Percentiles rank a stretch among this genome's conserved stretches.
Evolutionary conservation across 2,329 filamentous ascomycete species (phyloP).

Genomic region (Cladosporium sp.): DNA sequence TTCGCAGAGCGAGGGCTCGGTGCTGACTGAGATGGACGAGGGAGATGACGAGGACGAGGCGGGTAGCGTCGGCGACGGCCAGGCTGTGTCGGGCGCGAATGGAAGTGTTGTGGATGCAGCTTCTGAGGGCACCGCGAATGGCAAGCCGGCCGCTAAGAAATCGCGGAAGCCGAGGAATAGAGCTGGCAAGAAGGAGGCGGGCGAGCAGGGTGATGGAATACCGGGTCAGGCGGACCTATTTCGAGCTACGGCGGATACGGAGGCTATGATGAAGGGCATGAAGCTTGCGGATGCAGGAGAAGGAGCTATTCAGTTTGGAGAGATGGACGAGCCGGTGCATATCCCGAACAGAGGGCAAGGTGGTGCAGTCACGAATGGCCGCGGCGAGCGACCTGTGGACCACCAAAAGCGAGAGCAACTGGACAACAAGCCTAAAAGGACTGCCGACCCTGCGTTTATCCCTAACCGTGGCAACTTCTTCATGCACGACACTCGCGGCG

Average conservation of each 20-base stretch:
- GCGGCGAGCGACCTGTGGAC: constrained; percentile 61
- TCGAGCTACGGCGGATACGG: constrained; percentile 55
- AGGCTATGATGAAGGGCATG: constrained; percentile 57
- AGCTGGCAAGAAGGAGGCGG: constrained; percentile 40
- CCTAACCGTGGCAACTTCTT: constrained; percentile 94
- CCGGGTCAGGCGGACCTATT: constrained; percentile 35
- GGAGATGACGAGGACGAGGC: constrained; percentile 55
- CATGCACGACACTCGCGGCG: constrained; percentile 81
- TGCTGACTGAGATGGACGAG: constrained; percentile 48
- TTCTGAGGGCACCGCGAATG: constrained; percentile 25
- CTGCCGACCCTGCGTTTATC: constrained; percentile 89
- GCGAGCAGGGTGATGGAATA: constrained; percentile 55
- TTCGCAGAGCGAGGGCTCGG: constrained; percentile 63
- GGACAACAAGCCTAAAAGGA: constrained; percentile 82
- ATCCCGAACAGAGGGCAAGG: constrained; percentile 5
- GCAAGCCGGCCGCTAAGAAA: constrained; percentile 35
- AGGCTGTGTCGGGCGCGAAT: constrained; percentile 23
- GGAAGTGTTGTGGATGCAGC: constrained; percentile 29
- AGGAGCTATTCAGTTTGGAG: constrained; percentile 13
- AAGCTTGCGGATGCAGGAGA: constrained; percentile 38
- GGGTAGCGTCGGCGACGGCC: constrained; percentile 23
- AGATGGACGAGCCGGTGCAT: constrained; percentile 18
- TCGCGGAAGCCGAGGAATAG: constrained; percentile 32
- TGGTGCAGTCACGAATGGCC: constrained; percentile 30
- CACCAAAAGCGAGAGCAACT: constrained; percentile 82